These are phyloP conservation scores for Neospora caninum DNA, from an alignment of 169 alveolate genomes.

Conservation along the genomic window DNA sequence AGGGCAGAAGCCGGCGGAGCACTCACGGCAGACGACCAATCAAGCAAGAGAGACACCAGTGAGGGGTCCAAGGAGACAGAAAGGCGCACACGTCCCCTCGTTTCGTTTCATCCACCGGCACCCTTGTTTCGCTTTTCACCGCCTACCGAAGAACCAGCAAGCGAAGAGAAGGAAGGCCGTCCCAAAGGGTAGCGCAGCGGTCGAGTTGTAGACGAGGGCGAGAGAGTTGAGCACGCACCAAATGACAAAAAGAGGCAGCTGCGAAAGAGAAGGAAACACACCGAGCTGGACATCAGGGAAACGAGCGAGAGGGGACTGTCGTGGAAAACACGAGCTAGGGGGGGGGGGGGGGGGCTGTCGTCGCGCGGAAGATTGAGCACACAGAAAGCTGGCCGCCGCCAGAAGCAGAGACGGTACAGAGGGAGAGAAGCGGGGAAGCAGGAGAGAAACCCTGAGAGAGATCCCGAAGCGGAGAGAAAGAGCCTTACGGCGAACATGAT, in stretches of 20 bases:
- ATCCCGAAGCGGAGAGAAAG: background rate
- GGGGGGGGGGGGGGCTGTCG: too few relatives aligned
- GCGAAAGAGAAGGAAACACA: background rate
- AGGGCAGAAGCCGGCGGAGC: too few relatives aligned
- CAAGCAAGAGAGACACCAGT: too few relatives aligned
- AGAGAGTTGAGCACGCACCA: conserved; percentile 43
- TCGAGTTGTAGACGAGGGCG: conserved; percentile 17
- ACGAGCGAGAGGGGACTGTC: background rate
- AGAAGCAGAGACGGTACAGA: too few relatives aligned
- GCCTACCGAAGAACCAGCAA: conserved; percentile 36
- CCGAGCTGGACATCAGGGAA: background rate
- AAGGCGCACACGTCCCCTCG: too few relatives aligned
- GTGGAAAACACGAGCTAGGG: background rate
- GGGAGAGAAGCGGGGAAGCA: too few relatives aligned
- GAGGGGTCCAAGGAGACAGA: too few relatives aligned
- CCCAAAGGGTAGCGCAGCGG: conserved; percentile 60
- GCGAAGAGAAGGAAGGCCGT: conserved; percentile 43
- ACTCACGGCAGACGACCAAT: too few relatives aligned
- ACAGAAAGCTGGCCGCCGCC: too few relatives aligned
- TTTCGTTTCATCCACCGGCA: too few relatives aligned
- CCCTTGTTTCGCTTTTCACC: background rate
- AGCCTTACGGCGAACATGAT: conserved; percentile 30
- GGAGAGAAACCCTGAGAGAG: too few relatives aligned
- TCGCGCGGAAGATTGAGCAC: too few relatives aligned
- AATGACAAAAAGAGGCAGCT: conserved; percentile 52